Evolutionary conservation across 2,329 filamentous ascomycete genomes (phyloP).

Genomic region (Fusarium sp.): DNA sequence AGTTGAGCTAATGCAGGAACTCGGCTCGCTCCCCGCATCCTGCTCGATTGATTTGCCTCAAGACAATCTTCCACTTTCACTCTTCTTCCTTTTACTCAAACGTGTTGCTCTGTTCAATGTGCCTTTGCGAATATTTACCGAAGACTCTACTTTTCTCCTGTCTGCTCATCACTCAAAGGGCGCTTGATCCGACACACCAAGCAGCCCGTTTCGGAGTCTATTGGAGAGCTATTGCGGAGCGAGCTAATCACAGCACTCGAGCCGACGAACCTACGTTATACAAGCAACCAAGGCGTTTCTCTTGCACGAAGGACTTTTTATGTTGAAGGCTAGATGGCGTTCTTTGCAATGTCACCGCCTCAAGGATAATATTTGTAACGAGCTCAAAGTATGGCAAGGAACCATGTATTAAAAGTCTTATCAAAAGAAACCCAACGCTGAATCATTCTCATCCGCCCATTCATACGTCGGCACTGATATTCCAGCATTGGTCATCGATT

Average conservation of each 20-base stretch:
- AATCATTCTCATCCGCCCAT: slow-evolving; percentile 32
- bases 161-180: too few relatives aligned
- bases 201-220: too few relatives aligned
- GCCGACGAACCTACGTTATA: background rate
- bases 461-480: slow-evolving; percentile 26
- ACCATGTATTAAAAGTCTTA: background rate
- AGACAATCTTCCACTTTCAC: too few relatives aligned
- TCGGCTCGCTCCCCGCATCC: background rate
- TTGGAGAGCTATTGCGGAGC: background rate
- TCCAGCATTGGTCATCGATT: slow-evolving; percentile 31
- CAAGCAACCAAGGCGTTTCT: background rate
- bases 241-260: background rate
- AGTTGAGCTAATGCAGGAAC: background rate
- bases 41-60: too few relatives aligned
- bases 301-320: background rate
- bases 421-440: slow-evolving; percentile 24
- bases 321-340: background rate
- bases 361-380: background rate
- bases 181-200: too few relatives aligned
- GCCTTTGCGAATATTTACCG: too few relatives aligned
- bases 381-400: background rate
- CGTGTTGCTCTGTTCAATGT: too few relatives aligned
- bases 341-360: background rate
- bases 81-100: too few relatives aligned
- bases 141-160: too few relatives aligned